These are phyloP conservation scores for Oropetium thomaeum DNA, from an alignment of 176 grass and related monocot genomes.

Conservation along the genomic window DNA sequence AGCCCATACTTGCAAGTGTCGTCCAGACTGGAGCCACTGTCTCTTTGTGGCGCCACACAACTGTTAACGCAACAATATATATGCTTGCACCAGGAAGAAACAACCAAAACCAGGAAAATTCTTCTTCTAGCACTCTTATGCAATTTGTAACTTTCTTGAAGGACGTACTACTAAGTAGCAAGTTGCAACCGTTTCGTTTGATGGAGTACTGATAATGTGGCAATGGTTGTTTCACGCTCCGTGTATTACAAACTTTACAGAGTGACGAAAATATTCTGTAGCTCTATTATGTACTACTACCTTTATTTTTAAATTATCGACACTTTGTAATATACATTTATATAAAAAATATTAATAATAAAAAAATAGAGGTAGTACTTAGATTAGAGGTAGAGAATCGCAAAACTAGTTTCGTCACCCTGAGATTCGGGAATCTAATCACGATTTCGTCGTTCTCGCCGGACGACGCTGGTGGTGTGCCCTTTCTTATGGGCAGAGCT, in stretches of 20 bases:
- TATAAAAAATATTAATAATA: too few relatives aligned
- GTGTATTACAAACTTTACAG: too few relatives aligned
- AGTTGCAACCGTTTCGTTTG: background rate
- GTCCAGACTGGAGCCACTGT: background rate
- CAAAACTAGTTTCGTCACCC: background rate
- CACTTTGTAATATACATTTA: too few relatives aligned
- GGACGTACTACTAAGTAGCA: background rate
- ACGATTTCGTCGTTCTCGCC: background rate
- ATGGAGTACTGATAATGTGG: background rate
- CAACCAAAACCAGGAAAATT: background rate
- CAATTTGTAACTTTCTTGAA: background rate
- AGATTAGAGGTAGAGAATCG: too few relatives aligned
- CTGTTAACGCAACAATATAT: background rate
- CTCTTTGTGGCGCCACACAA: background rate
- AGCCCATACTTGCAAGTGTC: background rate
- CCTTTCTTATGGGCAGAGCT: background rate
- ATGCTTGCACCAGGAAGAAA: conserved; percentile 24
- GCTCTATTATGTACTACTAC: too few relatives aligned
- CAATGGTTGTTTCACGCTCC: too few relatives aligned
- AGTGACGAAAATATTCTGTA: too few relatives aligned
- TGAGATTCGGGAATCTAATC: conserved; percentile 9
- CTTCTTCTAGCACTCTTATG: background rate
- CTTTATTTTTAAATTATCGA: too few relatives aligned
- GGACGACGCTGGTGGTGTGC: too few relatives aligned
- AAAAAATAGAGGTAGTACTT: too few relatives aligned